Conservation (phyloP, 352 stramenopile genomes). For the Phytophthora crassamura region DNA sequence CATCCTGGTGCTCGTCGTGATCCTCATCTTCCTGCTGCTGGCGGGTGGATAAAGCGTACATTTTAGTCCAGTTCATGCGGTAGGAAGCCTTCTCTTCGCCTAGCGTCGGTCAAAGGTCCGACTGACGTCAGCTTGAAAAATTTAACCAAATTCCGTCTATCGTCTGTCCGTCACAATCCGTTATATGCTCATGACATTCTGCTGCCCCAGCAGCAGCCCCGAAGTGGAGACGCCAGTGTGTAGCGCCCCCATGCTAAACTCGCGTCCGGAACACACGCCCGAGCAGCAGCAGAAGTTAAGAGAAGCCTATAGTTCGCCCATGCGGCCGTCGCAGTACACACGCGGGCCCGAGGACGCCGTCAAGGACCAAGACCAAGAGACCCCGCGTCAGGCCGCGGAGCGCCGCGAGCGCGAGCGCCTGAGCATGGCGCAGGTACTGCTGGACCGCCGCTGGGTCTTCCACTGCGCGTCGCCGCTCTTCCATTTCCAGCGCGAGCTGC, state of each 20-base stretch:
- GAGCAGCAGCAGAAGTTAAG: slow-evolving; percentile 42
- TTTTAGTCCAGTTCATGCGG: slow-evolving; percentile 19
- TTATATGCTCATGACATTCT: slow-evolving; percentile 39
- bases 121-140: slow-evolving; percentile 24
- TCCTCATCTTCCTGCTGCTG: slow-evolving; percentile 91
- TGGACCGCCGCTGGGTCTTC: slow-evolving; percentile 56
- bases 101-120: background rate
- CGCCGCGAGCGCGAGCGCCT: slow-evolving; percentile 35
- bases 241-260: slow-evolving; percentile 27
- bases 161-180: slow-evolving; percentile 14
- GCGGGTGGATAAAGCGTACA: slow-evolving; percentile 50
- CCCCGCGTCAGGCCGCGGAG: slow-evolving; percentile 24
- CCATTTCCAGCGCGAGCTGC: slow-evolving; percentile 54
- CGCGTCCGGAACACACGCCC: slow-evolving; percentile 11
- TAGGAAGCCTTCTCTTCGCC: background rate
- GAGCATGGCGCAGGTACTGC: slow-evolving; percentile 65
- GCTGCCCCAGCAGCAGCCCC: slow-evolving; percentile 17
- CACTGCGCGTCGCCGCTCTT: slow-evolving; percentile 75
- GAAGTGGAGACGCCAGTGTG: slow-evolving; percentile 7
- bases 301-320: slow-evolving; percentile 42
- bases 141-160: slow-evolving; percentile 2
- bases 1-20: slow-evolving; percentile 87
- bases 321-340: slow-evolving; percentile 48
- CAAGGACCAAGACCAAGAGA: slow-evolving; percentile 13
- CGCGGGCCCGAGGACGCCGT: slow-evolving; percentile 17